phyloP scores from a whole-genome alignment of 495 filamentous ascomycete species.

The Immersiella caudata region DNA sequence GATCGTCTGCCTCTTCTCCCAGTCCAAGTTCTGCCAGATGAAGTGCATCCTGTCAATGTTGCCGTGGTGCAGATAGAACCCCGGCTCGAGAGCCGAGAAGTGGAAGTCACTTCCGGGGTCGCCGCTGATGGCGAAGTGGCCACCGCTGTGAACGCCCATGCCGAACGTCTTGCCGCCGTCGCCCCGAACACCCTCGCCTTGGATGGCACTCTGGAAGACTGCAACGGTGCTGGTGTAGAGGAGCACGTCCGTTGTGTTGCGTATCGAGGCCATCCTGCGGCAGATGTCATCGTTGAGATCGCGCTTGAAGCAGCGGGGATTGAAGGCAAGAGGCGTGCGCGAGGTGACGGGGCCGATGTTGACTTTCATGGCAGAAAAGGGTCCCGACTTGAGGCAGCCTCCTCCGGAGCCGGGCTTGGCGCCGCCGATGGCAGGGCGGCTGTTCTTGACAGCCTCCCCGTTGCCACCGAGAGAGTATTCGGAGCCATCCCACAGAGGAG shows the following conservation, averaged over 20 bases:
- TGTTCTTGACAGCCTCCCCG: constrained; percentile 35
- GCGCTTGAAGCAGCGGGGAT: constrained; percentile 49
- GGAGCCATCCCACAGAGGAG: constrained; percentile 47
- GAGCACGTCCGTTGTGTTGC: constrained; percentile 43
- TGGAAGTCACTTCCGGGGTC: constrained; percentile 58
- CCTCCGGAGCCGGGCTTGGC: constrained; percentile 42
- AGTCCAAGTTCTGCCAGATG: constrained; percentile 66
- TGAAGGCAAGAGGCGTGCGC: constrained; percentile 36
- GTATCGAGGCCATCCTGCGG: constrained; percentile 36
- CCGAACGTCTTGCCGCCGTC: constrained; percentile 34
- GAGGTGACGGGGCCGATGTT: constrained; percentile 42
- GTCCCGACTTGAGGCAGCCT: constrained; percentile 42
- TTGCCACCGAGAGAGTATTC: constrained; percentile 60
- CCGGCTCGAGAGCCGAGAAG: constrained; percentile 65
- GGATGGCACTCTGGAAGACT: constrained; percentile 44
- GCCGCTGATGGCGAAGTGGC: constrained; percentile 42
- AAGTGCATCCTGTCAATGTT: constrained; percentile 72
- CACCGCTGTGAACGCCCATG: constrained; percentile 43
- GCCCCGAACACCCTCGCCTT: constrained; percentile 44
- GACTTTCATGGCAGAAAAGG: constrained; percentile 44
- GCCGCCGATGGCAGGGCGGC: constrained; percentile 24
- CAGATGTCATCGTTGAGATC: constrained; percentile 44
- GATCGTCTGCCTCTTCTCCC: constrained; percentile 45
- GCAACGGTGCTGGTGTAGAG: constrained; percentile 34
- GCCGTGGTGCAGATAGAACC: constrained; percentile 71